Evolutionary conservation across 768 basidiomycete genomes (phyloP).

Genomic region (Mycena crocata): DNA sequence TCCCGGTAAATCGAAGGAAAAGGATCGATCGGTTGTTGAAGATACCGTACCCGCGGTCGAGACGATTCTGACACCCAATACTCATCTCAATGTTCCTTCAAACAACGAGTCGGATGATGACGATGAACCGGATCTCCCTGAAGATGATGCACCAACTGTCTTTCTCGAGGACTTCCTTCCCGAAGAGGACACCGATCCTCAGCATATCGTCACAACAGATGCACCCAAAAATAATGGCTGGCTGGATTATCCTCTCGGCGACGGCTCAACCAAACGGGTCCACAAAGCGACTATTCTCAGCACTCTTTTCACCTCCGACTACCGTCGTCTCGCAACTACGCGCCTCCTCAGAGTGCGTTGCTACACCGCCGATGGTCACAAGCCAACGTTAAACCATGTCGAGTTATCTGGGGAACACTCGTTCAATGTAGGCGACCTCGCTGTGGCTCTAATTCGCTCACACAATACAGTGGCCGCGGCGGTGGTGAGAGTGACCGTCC

Average conservation of each 20-base stretch:
- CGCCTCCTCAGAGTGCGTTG: constrained; percentile 16
- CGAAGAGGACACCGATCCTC: neutral
- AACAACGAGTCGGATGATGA: neutral
- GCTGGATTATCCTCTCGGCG: constrained; percentile 1
- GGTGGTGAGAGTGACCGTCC: neutral
- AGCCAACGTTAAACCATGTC: neutral
- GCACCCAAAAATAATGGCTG: neutral
- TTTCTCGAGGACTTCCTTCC: neutral
- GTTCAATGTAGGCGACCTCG: constrained; percentile 6
- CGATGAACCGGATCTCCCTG: neutral
- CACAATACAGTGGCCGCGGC: neutral
- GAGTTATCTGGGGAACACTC: constrained; percentile 1
- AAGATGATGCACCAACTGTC: neutral
- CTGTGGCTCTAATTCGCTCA: neutral
- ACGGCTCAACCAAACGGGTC: neutral
- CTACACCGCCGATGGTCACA: constrained; percentile 3
- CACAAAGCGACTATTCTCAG: constrained; percentile 2
- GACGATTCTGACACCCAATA: too few relatives aligned
- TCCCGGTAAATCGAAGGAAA: constrained; percentile 8
- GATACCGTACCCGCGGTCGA: neutral
- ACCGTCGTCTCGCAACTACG: neutral
- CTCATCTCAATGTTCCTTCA: neutral
- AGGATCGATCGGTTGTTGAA: constrained; percentile 2
- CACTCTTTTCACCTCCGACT: constrained; percentile 7
- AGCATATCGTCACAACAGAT: neutral